Conservation (phyloP, 257 asterid genomes). For the Scutellaria minor region DNA sequence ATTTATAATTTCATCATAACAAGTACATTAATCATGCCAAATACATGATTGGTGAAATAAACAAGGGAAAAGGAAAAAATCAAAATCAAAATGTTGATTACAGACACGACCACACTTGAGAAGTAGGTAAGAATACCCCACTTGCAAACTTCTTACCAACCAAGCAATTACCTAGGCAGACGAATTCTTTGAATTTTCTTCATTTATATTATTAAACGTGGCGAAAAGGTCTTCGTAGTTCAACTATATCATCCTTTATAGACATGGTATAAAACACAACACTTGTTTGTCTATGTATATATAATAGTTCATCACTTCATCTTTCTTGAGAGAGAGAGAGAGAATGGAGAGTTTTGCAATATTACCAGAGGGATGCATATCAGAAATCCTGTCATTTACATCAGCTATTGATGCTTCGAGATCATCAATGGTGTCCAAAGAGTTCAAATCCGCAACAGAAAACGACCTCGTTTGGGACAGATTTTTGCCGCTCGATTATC, state of each 20-base stretch:
- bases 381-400: slow-evolving; percentile 53
- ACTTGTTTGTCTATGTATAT: not conserved
- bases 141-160: slow-evolving; percentile 3
- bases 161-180: slow-evolving; percentile 23
- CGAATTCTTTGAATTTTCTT: not conserved
- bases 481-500: slow-evolving; percentile 51
- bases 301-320: not conserved
- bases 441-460: slow-evolving; percentile 48
- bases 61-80: not conserved
- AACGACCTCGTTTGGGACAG: slow-evolving; percentile 57
- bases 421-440: slow-evolving; percentile 43
- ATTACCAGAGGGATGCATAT: slow-evolving; percentile 55
- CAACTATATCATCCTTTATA: slow-evolving; percentile 21
- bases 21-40: too few species aligned
- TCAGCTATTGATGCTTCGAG: slow-evolving; percentile 54
- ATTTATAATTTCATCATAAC: too few species aligned
- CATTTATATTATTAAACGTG: not conserved
- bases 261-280: not conserved
- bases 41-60: not conserved
- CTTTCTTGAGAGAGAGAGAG: not conserved
- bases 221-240: slow-evolving; percentile 16
- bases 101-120: not conserved
- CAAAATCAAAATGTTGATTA: not conserved
- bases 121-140: slow-evolving; percentile 26
- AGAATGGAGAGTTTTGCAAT: slow-evolving; percentile 41